Evolutionary conservation across 2,329 filamentous ascomycete species (phyloP), one percentile per base, ranked within the genome.

Genomic region (Sporothrix brunneoviolacea): DNA sequence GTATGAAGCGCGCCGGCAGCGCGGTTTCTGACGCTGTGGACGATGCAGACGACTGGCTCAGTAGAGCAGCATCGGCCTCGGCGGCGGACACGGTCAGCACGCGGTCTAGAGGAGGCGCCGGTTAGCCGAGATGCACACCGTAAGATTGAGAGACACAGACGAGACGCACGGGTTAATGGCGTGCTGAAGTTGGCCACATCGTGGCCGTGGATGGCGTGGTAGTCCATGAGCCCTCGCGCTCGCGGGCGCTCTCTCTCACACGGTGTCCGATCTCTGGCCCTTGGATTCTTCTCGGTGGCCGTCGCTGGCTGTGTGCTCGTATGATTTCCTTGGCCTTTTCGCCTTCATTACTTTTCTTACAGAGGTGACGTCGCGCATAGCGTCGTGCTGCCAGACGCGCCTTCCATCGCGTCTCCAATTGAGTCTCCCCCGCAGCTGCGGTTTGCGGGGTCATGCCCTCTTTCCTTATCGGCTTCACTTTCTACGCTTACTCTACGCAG

Each of bases 61-160:
- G 21, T 7, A 53, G 36, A 4, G 40, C 47, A 15, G 42, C 50
- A 42, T 76, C 71, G 39, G 86, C 86, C 61, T 88, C 77, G 1
- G 85, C 85, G 27, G 86, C 88, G 16, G 85, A 88, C 43, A 91
- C 75, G 1, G 88, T 88, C 32, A 88, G 84, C 48, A 91, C 71
- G 46, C 87, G 81, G 69, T 91, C 86, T 90, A 27, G 40, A 19
- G 22, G 24, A 36, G 54, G 40, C 56, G 16, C 2, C 16, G 21
- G 9, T 45, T 45, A 45, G 42, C 42, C 15, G 33, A 21, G 33
- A 37, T 22, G 15, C 32, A 46, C 32, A 15, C 21, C 27, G 16
- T 22, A 22, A 21, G 38, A 24, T 19, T 28, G 27, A 36, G 37
- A 16, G 22, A 18, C 33, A 44, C 13, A 16, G 32, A 37, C 28